These are phyloP conservation scores for Thelephora aurantiotincta DNA, from an alignment of 768 basidiomycete genomes.

Conservation along the genomic window DNA sequence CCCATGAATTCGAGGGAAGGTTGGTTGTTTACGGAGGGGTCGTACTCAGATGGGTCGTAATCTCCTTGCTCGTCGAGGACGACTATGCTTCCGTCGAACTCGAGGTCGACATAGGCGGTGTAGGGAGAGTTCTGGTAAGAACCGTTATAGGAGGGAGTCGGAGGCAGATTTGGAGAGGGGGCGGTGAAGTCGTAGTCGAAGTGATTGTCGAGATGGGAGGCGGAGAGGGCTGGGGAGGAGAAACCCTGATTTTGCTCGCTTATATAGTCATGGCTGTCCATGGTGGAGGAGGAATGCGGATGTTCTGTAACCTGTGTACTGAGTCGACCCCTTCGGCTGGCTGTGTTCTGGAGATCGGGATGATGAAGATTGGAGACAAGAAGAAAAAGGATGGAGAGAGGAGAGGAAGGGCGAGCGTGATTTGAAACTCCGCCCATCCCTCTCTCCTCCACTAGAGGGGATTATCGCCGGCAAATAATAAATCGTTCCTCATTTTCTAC, in stretches of 20 bases:
- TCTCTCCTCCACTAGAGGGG: background rate
- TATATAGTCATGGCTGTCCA: background rate
- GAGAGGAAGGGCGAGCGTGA: background rate
- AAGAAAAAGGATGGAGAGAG: background rate
- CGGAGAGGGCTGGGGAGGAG: slow-evolving; percentile 1
- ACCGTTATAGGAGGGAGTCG: slow-evolving; percentile 44
- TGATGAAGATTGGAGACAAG: background rate
- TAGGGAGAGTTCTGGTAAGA: slow-evolving; percentile 63
- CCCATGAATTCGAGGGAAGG: slow-evolving; percentile 43
- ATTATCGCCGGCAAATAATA: slow-evolving; percentile 16
- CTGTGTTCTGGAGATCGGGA: no score
- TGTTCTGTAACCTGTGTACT: background rate
- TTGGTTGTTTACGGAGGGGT: slow-evolving; percentile 32
- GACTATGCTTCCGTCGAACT: slow-evolving; percentile 22
- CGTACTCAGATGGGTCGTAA: slow-evolving; percentile 68
- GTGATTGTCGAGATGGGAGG: slow-evolving; percentile 12
- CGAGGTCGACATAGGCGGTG: slow-evolving; percentile 54
- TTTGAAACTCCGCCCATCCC: background rate
- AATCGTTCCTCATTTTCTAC: no score
- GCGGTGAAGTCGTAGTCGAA: slow-evolving; percentile 22
- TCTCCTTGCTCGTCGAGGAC: slow-evolving; percentile 40
- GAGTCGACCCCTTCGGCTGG: background rate
- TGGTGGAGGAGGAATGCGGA: background rate
- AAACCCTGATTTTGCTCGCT: background rate
- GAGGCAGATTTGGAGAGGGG: slow-evolving; percentile 27